Base-by-base conservation (phyloP, 768 basidiomycete species). In the Tulasnella sp. region DNA sequence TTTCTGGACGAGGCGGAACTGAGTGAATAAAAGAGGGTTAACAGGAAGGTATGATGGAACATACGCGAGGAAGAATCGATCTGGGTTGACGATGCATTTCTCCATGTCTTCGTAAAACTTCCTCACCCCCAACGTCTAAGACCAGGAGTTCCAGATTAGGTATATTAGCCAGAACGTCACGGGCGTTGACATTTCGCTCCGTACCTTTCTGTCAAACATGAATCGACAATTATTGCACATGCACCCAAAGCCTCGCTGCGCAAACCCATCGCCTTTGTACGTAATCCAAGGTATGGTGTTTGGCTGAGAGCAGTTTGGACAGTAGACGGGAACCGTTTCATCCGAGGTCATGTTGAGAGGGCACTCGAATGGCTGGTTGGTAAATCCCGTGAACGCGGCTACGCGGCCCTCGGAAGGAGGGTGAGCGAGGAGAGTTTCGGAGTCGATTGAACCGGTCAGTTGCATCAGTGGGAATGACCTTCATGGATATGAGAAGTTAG, bases 211-310 rank as follows among this genome's bases (percentile, higher is more conserved):
- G 69, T 31, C 58, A 60, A 80, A 80, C 2, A 11, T 7, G 24
- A 44, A 31, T 1, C 60, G 34, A 18, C 69, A 44, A 4, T 75
- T 42, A 20, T 31, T 46, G 46, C 46, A 46, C 3, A 46, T 1
- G 3, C 40, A 7, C 1, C 2, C 0, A 73, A 84, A 84, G 20
- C 81, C 79, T 11, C 72, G 42, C 42, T 84, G 83, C 0, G 83
- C 82, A 77, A 81, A 84, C 34, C 84, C 83, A 0, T 42, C 79
- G 0, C 80, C 80, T 1, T 69, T 80, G 1, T 48, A 1, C 6
- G 76, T 81, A 50, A 83, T 20, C 83, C 83, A 84, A 16, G 81
- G 79, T 64, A 76, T 24, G 0, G n/a, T 7, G 5, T 44, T 72
- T 0, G 37, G 1, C 18, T 34, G 41, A n/a, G 58, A 31, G 75